phyloP scores from a whole-genome alignment of 257 asterid genomes.

The Forsythia viridissima region DNA sequence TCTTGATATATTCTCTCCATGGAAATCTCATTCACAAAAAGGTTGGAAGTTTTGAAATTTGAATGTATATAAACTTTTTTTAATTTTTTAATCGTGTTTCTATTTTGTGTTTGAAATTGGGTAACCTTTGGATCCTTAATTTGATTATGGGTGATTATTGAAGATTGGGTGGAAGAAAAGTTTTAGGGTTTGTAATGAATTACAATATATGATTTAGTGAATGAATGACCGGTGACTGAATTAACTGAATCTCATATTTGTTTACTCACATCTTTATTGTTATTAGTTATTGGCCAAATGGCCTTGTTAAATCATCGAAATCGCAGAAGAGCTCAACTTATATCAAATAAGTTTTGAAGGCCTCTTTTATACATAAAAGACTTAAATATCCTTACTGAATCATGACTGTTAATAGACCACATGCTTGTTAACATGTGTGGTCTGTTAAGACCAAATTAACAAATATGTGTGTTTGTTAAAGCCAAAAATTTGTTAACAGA shows the following conservation, averaged over 20 bases:
- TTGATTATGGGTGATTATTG: not conserved
- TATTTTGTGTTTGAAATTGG: not conserved
- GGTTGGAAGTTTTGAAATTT: constrained; percentile 48
- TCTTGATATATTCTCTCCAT: constrained; percentile 63
- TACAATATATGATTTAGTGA: not conserved
- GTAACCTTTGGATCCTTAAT: not conserved
- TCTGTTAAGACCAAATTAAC: too few species aligned
- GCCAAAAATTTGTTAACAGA: too few species aligned
- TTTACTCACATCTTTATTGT: not conserved
- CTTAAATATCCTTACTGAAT: too few species aligned
- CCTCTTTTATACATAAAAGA: too few species aligned
- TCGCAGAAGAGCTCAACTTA: too few species aligned
- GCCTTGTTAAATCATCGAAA: too few species aligned
- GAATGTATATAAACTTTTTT: not conserved
- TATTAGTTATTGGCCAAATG: not conserved
- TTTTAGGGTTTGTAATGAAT: not conserved
- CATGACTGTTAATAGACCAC: too few species aligned
- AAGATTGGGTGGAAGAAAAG: not conserved
- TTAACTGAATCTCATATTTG: not conserved
- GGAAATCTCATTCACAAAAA: constrained; percentile 75
- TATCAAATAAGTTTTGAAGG: too few species aligned
- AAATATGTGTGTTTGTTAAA: too few species aligned
- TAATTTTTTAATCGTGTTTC: not conserved
- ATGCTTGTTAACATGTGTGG: too few species aligned
- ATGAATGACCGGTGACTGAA: not conserved